Percentiles rank a stretch among this genome's conserved stretches.
Conservation (phyloP, 1,139 yeast genomes). For the Zygosaccharomyces pseudobailii region DNA sequence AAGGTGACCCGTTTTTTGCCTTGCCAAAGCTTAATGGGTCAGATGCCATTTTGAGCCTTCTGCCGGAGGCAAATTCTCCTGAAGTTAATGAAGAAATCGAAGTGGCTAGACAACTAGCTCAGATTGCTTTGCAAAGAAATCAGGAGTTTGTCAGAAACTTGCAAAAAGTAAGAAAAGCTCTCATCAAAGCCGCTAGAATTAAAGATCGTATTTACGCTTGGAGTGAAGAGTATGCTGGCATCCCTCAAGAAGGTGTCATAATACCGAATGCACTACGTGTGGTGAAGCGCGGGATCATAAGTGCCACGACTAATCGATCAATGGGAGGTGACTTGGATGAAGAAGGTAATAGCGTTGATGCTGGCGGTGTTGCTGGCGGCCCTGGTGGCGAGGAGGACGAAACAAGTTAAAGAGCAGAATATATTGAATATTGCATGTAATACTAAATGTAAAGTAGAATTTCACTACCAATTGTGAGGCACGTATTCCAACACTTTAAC, state of each 20-base stretch:
- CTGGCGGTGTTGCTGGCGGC: not conserved
- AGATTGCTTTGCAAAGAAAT: constrained; percentile 76
- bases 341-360: constrained; percentile 9
- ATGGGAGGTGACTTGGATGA: constrained; percentile 20
- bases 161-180: constrained; percentile 62
- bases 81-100: constrained; percentile 50
- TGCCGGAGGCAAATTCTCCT: constrained; percentile 42
- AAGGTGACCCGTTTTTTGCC: constrained; percentile 60
- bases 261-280: constrained; percentile 34
- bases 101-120: constrained; percentile 60
- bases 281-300: constrained; percentile 34
- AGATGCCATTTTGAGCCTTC: constrained; percentile 14
- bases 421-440: not conserved
- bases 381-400: constrained; percentile 16
- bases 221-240: constrained; percentile 84
- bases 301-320: constrained; percentile 34
- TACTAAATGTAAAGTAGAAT: not conserved
- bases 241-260: constrained; percentile 43
- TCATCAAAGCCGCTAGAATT: constrained; percentile 72
- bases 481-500: constrained; percentile 39
- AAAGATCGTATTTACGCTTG: constrained; percentile 66
- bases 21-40: constrained; percentile 44
- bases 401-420: not conserved
- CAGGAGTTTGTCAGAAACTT: constrained; percentile 84
- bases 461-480: constrained; percentile 33